These are phyloP conservation scores for Tieghemostelium lacteum DNA, from an alignment of 78 protist species.

Conservation along the genomic window DNA sequence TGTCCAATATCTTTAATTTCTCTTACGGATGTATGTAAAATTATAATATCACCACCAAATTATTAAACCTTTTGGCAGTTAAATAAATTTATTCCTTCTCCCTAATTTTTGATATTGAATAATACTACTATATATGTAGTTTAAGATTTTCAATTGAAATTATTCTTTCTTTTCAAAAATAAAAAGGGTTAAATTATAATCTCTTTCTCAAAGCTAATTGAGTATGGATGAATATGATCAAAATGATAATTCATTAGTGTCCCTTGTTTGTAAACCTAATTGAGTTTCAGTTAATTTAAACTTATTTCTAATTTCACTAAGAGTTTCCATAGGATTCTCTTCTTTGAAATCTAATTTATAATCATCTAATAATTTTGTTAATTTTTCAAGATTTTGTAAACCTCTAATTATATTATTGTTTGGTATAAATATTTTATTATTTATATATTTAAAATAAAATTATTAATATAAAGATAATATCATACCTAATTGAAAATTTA, in stretches of 20 bases:
- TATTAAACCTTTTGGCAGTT: too few species aligned
- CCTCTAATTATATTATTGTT: slow-evolving; percentile 14
- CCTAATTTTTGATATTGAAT: too few species aligned
- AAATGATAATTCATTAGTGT: slow-evolving; percentile 47
- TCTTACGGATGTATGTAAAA: slow-evolving; percentile 45
- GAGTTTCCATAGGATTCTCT: slow-evolving; percentile 34
- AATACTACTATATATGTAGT: too few species aligned
- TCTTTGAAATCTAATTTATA: slow-evolving; percentile 56
- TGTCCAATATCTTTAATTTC: slow-evolving; percentile 37
- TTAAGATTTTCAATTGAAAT: too few species aligned
- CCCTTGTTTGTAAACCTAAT: slow-evolving; percentile 58
- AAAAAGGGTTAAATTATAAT: too few species aligned
- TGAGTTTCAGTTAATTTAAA: slow-evolving; percentile 54
- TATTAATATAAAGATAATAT: not conserved
- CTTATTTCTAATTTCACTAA: slow-evolving; percentile 36
- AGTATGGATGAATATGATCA: too few species aligned
- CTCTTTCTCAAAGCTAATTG: too few species aligned
- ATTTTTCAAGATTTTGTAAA: slow-evolving; percentile 30
- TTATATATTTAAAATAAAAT: not conserved
- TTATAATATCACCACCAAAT: slow-evolving; percentile 17
- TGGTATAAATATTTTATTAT: not conserved
- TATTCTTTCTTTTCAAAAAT: too few species aligned
- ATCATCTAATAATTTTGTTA: slow-evolving; percentile 46
- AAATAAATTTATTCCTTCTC: too few species aligned
- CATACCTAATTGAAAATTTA: slow-evolving; percentile 58